Percentiles rank a stretch among this genome's conserved stretches.
Evolutionary conservation across 2,329 filamentous ascomycete species (phyloP).

Genomic region (Onygenales sp.): DNA sequence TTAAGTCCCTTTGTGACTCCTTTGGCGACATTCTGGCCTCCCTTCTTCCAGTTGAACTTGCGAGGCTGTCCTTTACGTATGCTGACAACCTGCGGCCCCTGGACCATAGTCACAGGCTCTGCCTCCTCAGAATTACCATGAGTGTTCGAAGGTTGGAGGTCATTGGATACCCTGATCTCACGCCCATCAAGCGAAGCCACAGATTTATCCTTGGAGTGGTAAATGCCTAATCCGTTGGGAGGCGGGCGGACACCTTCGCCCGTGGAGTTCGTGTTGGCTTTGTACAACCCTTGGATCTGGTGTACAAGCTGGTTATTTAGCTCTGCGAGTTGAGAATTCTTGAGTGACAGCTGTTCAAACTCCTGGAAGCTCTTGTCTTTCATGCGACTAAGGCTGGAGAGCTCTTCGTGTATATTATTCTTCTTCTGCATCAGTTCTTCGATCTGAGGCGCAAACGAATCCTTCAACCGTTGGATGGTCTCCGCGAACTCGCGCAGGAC

Average conservation of each 20-base stretch:
- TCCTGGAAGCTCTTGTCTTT: constrained; percentile 91
- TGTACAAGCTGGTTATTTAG: constrained; percentile 94
- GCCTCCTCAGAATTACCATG: constrained; percentile 56
- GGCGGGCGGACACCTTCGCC: constrained; percentile 20
- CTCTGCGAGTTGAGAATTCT: constrained; percentile 88
- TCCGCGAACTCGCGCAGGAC: constrained; percentile 54
- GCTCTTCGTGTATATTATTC: constrained; percentile 75
- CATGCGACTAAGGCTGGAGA: constrained; percentile 68
- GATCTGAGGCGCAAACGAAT: constrained; percentile 63
- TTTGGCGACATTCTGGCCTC: constrained; percentile 85
- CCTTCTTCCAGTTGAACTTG: constrained; percentile 99
- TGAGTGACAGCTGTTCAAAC: constrained; percentile 87
- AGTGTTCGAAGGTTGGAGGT: constrained; percentile 47
- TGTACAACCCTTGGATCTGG: constrained; percentile 88
- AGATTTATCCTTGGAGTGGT: constrained; percentile 46
- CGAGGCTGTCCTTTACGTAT: constrained; percentile 89
- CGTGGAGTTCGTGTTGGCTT: constrained; percentile 54
- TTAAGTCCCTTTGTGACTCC: constrained; percentile 91
- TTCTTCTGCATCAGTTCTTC: constrained; percentile 85
- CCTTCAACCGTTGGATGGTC: constrained; percentile 61
- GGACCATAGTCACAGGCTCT: constrained; percentile 48
- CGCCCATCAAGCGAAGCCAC: constrained; percentile 32
- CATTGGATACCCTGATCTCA: constrained; percentile 35
- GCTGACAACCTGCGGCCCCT: constrained; percentile 86
- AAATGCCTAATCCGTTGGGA: constrained; percentile 54